phyloP scores from a whole-genome alignment of 371 early-diverging fungal species.

The Mortierella sp. region DNA sequence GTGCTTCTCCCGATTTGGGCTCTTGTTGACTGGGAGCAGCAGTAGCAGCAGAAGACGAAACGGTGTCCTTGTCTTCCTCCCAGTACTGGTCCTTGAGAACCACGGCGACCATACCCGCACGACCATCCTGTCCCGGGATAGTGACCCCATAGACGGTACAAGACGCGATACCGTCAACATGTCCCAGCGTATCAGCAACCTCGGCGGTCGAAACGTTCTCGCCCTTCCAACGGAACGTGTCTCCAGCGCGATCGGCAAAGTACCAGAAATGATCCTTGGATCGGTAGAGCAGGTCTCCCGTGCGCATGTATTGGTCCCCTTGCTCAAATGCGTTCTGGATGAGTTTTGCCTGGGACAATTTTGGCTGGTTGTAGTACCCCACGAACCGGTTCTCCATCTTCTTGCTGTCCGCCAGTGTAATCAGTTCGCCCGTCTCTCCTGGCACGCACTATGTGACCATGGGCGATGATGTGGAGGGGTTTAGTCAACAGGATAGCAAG shows the following conservation, averaged over 20 bases:
- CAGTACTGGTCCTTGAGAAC: slow-evolving; percentile 48
- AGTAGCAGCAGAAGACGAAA: neutral
- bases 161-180: slow-evolving; percentile 67
- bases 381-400: slow-evolving; percentile 16
- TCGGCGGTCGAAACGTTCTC: slow-evolving; percentile 80
- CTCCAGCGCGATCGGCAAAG: slow-evolving; percentile 82
- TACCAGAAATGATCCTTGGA: slow-evolving; percentile 66
- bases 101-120: slow-evolving; percentile 83
- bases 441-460: slow-evolving; percentile 22
- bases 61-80: neutral
- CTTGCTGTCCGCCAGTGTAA: slow-evolving; percentile 43
- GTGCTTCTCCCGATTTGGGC: neutral
- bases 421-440: slow-evolving; percentile 42
- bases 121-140: slow-evolving; percentile 70
- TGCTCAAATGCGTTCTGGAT: slow-evolving; percentile 39
- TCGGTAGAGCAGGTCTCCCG: slow-evolving; percentile 75
- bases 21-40: neutral
- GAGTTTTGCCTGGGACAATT: slow-evolving; percentile 36
- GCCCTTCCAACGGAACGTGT: slow-evolving; percentile 80
- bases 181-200: slow-evolving; percentile 68
- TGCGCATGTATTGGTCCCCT: slow-evolving; percentile 71
- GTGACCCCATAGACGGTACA: slow-evolving; percentile 74
- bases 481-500: too few relatives aligned
- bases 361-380: slow-evolving; percentile 51
- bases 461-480: too few relatives aligned